These are phyloP conservation scores for Aeschynomene evenia DNA, from an alignment of 306 rosid genomes.

Conservation along the genomic window DNA sequence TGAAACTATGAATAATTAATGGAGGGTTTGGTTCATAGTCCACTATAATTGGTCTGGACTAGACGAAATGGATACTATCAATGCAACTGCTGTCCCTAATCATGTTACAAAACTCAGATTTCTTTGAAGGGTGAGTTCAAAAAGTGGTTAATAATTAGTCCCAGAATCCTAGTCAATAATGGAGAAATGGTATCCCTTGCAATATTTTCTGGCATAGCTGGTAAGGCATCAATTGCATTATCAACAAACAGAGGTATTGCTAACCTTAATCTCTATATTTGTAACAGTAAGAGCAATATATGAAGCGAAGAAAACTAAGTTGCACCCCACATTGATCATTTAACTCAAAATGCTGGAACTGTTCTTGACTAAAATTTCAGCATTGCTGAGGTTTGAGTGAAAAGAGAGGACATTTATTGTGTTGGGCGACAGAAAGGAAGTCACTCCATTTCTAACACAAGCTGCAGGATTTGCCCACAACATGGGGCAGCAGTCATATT, in stretches of 20 bases:
- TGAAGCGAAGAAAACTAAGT: not conserved
- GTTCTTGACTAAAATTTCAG: not conserved
- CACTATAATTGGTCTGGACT: not conserved
- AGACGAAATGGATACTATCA: not conserved
- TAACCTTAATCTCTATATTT: not conserved
- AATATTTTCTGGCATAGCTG: not conserved
- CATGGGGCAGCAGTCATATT: not conserved
- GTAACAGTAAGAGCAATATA: not conserved
- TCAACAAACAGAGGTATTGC: not conserved
- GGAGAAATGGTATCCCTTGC: not conserved
- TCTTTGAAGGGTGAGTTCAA: not conserved
- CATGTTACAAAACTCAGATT: not conserved
- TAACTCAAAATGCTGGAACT: not conserved
- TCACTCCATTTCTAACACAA: not conserved
- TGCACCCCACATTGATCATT: not conserved
- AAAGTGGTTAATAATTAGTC: not conserved
- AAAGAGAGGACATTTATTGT: not conserved
- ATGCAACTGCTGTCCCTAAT: constrained; percentile 3
- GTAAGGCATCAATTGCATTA: not conserved
- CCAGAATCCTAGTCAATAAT: not conserved
- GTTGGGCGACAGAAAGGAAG: constrained; percentile 5
- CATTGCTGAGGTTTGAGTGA: not conserved
- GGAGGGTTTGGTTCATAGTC: constrained; percentile 1
- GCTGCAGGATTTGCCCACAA: not conserved
- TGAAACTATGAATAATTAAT: not conserved